Evolutionary conservation across 371 early-diverging fungal genomes (phyloP), one percentile per base, ranked within the genome.

Genomic region (Apophysomyces trapeziformis): DNA sequence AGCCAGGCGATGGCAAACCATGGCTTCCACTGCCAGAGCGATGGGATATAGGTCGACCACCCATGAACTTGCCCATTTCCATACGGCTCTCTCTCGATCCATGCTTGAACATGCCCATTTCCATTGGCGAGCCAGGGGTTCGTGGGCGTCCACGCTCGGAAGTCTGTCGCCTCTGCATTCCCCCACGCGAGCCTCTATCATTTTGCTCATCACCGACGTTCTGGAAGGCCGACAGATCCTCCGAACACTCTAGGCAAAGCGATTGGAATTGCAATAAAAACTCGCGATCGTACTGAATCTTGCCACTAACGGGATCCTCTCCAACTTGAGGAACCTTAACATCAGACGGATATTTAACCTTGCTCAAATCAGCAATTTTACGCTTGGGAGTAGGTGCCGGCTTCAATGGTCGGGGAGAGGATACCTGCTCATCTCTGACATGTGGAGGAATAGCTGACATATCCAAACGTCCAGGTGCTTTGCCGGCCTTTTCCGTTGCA

Each of bases 241-340:
- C 79, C 11, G 93, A 92, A 57, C 85, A 78, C 38, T 87, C 86
- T 38, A 75, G 79, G 75, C 93, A 89, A 44, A 89, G 76, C 9
- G 78, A 76, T 73, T 80, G 82, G 79, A 95, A 95, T 64, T 87
- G 88, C 79, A 92, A 77, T 78, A 97, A 85, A 75, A 96, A 97
- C 60, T 82, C 87, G 62, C 85, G 83, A 35, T 85, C 83, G 67
- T 92, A 92, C 65, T 83, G 74, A 59, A 83, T 83, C 71, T 83
- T 85, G 54, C 87, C 86, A 50, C 75, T 75, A 7, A 38, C 61
- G 12, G 79, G 70, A 63, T 79, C 75, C 61, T 75, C 69, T 41
- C 43, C 57, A 16, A 74, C 75, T 46, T 59, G 70, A 7, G 84
- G 82, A 58, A 76, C 76, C 56, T 71, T 68, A 46, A 86, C 77